These are phyloP conservation scores for Ustilago lituana DNA, from an alignment of 1,284 basidiomycete species.

Conservation along the genomic window DNA sequence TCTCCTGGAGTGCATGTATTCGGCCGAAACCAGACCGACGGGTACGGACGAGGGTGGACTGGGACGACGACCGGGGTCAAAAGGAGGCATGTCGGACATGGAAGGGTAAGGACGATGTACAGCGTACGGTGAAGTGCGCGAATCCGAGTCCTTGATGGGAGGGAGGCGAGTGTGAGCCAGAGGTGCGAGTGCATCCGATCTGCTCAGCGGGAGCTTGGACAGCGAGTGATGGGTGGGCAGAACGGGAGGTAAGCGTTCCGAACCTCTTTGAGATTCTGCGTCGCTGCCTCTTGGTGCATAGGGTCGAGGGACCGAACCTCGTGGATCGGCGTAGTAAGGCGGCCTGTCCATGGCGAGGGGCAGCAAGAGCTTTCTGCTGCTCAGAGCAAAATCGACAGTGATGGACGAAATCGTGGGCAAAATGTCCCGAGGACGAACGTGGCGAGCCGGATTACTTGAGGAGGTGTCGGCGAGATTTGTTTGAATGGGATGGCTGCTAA, in stretches of 20 bases:
- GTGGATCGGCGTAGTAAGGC: constrained; percentile 26
- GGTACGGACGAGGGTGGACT: constrained; percentile 21
- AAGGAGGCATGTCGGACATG: constrained; percentile 11
- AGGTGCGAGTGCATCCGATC: constrained; percentile 14
- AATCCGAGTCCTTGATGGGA: constrained; percentile 23
- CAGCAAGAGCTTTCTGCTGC: constrained; percentile 40
- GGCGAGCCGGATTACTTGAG: too few relatives aligned
- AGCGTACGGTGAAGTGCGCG: constrained; percentile 7
- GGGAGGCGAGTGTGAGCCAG: constrained; percentile 14
- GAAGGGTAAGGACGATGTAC: constrained; percentile 23
- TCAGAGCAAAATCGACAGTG: constrained; percentile 28
- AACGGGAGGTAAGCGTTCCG: constrained; percentile 27
- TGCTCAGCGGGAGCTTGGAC: constrained; percentile 7
- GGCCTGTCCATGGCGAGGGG: constrained; percentile 35
- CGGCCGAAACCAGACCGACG: constrained; percentile 37
- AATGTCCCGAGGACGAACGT: not conserved
- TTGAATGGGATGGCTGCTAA: not conserved
- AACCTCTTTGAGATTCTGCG: constrained; percentile 8
- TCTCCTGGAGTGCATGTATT: constrained; percentile 19
- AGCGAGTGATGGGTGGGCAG: constrained; percentile 20
- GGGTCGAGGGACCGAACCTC: constrained; percentile 13
- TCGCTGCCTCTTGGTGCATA: constrained; percentile 6
- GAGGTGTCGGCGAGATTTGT: too few relatives aligned
- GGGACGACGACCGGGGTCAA: constrained; percentile 13
- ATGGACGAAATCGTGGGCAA: constrained; percentile 47